Conservation (phyloP, 768 basidiomycete species). For the Cystobasidium ongulense region DNA sequence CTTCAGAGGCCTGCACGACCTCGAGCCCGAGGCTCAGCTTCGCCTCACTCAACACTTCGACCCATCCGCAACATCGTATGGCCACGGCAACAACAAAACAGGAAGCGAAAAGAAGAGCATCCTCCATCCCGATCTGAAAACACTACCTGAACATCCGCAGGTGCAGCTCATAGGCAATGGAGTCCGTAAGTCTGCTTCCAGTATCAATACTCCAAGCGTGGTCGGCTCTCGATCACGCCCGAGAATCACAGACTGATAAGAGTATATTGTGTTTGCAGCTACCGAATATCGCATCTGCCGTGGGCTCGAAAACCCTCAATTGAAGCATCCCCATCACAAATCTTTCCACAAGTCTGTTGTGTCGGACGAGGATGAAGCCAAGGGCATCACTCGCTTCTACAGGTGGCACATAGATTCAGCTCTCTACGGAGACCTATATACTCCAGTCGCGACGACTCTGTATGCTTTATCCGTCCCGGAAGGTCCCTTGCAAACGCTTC, state of each 20-base stretch:
- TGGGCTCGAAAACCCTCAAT: constrained; percentile 47
- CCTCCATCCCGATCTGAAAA: constrained; percentile 73
- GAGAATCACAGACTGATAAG: background rate
- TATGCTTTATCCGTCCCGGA: constrained; percentile 67
- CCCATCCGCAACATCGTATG: constrained; percentile 26
- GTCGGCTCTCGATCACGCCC: background rate
- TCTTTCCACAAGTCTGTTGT: constrained; percentile 78
- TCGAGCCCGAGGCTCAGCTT: constrained; percentile 31
- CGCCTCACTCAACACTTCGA: constrained; percentile 36
- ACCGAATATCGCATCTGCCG: constrained; percentile 32
- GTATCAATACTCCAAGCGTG: too few relatives aligned
- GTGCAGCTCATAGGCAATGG: constrained; percentile 91
- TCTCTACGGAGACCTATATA: constrained; percentile 55
- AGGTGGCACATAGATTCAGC: constrained; percentile 87
- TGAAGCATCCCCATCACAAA: constrained; percentile 77
- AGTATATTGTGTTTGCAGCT: background rate
- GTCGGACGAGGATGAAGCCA: constrained; percentile 62
- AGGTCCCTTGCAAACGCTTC: constrained; percentile 53
- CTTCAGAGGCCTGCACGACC: constrained; percentile 34
- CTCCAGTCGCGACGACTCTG: constrained; percentile 73
- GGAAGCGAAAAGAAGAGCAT: background rate
- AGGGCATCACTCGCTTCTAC: constrained; percentile 78
- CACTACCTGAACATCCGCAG: constrained; percentile 75
- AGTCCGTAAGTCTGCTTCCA: constrained; percentile 41
- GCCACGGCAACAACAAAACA: constrained; percentile 38